phyloP scores from a whole-genome alignment of 257 asterid genomes.

The Petunia secreta region DNA sequence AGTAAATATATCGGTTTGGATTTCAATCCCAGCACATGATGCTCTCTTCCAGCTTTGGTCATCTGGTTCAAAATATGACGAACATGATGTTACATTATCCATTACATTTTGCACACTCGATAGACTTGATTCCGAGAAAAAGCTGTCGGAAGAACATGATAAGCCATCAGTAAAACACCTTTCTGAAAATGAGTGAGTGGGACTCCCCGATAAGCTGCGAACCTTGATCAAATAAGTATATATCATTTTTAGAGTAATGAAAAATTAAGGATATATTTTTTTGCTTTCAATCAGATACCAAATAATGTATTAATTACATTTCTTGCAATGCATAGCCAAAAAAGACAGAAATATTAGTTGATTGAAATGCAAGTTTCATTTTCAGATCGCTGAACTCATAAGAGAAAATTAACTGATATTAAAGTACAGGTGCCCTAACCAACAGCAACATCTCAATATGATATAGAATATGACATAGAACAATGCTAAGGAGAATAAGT shows the following conservation, averaged over 20 bases:
- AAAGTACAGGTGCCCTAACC: conserved; percentile 20
- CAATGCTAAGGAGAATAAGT: background rate
- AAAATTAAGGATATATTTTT: background rate
- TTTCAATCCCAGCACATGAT: conserved; percentile 24
- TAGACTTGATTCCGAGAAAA: conserved; percentile 42
- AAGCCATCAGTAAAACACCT: conserved; percentile 49
- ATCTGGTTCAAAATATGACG: conserved; percentile 39
- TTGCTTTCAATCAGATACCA: background rate
- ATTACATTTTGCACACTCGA: conserved; percentile 32
- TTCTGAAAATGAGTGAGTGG: conserved; percentile 44
- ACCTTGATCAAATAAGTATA: conserved; percentile 37
- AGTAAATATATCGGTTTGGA: conserved; percentile 28
- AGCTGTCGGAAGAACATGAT: conserved; percentile 51
- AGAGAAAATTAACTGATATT: background rate
- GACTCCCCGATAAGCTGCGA: conserved; percentile 49
- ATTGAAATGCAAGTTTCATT: conserved; percentile 8
- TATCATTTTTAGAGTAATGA: background rate
- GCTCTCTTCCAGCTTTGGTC: conserved; percentile 29
- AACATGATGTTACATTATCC: conserved; percentile 34
- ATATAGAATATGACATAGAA: background rate
- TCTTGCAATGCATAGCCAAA: background rate
- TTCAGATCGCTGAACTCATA: background rate
- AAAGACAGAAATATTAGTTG: background rate
- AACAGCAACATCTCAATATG: background rate
- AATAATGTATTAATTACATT: background rate